Conservation (phyloP, 306 rosid species). For the Prosopis cineraria region DNA sequence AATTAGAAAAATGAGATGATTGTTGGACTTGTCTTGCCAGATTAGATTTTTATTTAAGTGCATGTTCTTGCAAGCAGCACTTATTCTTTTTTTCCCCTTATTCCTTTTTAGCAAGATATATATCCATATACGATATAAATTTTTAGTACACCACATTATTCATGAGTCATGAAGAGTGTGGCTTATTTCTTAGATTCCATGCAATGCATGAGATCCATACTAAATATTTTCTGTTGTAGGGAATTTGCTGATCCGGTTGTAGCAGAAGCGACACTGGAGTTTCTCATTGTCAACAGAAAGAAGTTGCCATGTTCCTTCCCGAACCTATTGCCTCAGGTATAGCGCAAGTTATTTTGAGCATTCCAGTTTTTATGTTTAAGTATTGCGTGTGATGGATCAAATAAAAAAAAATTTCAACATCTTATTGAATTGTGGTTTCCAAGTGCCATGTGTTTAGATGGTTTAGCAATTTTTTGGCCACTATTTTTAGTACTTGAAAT, state of each 20-base stretch:
- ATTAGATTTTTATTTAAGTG: neutral
- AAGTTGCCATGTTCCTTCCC: slow-evolving; percentile 75
- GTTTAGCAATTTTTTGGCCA: neutral
- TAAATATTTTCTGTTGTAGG: slow-evolving; percentile 53
- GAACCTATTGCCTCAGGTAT: slow-evolving; percentile 88
- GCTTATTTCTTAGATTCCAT: neutral
- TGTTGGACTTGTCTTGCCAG: neutral
- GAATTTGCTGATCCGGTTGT: slow-evolving; percentile 94
- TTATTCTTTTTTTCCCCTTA: neutral
- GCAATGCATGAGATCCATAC: neutral
- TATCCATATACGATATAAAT: neutral
- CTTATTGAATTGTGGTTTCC: slow-evolving; percentile 1
- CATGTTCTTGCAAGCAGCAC: neutral
- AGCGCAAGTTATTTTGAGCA: slow-evolving; percentile 25
- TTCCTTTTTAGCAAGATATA: neutral
- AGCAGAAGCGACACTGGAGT: slow-evolving; percentile 80
- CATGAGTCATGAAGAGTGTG: neutral
- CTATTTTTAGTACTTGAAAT: neutral
- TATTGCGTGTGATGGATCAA: neutral
- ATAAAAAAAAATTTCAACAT: neutral
- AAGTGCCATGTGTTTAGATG: slow-evolving; percentile 3
- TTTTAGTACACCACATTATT: neutral
- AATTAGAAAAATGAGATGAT: neutral
- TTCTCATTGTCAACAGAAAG: slow-evolving; percentile 72
- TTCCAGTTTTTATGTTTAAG: neutral